Conservation (phyloP, 495 filamentous ascomycete species). For the Penicillium goetzii region DNA sequence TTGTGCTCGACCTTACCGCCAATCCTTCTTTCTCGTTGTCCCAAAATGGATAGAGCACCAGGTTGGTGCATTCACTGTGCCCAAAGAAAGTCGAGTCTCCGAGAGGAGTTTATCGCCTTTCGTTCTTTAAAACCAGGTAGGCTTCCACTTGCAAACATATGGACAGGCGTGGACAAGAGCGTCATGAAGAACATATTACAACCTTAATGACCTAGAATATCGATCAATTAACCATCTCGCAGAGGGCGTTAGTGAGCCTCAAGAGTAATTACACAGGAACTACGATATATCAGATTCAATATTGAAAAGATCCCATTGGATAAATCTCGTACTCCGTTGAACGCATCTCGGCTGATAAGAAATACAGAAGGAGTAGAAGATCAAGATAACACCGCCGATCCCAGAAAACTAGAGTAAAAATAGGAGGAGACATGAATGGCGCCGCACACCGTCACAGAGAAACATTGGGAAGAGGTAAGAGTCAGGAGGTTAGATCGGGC, state of each 20-base stretch:
- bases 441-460: constrained; percentile 37
- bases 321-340: constrained; percentile 4
- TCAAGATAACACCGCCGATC: constrained; percentile 25
- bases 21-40: no score
- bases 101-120: no score
- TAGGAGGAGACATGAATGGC: constrained; percentile 18
- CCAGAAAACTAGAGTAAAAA: constrained; percentile 13
- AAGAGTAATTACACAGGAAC: background rate
- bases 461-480: constrained; percentile 31
- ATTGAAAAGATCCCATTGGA: background rate
- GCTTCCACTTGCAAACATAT: no score
- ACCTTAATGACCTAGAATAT: background rate
- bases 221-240: background rate
- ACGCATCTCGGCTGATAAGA: background rate
- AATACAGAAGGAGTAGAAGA: background rate
- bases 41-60: no score
- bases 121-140: no score
- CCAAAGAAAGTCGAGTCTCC: no score
- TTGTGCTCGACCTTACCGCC: no score
- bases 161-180: no score
- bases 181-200: background rate
- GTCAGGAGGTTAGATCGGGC: background rate
- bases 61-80: no score
- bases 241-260: background rate
- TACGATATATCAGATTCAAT: background rate